These are phyloP conservation scores for Dinochytrium kinnereticum DNA, from an alignment of 371 early-diverging fungal species.

Conservation along the genomic window DNA sequence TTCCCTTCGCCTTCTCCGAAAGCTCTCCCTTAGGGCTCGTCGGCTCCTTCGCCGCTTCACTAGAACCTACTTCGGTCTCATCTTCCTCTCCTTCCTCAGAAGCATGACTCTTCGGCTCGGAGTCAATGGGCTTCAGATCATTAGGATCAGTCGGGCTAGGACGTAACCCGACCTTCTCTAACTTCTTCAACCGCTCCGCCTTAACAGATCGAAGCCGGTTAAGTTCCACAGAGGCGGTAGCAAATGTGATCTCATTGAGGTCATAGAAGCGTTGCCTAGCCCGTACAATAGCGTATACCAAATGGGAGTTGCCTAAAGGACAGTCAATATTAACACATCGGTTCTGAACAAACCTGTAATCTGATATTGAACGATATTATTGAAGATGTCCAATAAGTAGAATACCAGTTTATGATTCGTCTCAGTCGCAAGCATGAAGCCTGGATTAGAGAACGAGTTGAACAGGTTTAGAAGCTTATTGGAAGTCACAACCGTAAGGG, in stretches of 20 bases:
- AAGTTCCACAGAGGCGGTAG: constrained; percentile 64
- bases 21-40: constrained; percentile 22
- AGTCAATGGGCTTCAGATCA: not conserved
- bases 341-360: constrained; percentile 45
- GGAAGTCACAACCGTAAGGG: constrained; percentile 71
- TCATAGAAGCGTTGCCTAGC: constrained; percentile 68
- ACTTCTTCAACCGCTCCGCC: constrained; percentile 35
- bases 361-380: constrained; percentile 83
- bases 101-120: not conserved
- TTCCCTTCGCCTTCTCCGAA: constrained; percentile 71
- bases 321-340: not conserved
- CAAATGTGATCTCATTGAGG: constrained; percentile 66
- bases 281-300: constrained; percentile 80
- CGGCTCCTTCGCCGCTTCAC: not conserved
- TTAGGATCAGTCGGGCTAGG: constrained; percentile 5
- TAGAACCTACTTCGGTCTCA: not conserved
- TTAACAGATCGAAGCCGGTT: constrained; percentile 57
- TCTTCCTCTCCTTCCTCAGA: constrained; percentile 10
- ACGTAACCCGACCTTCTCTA: constrained; percentile 19
- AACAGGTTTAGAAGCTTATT: constrained; percentile 78
- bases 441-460: constrained; percentile 75
- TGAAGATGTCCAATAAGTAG: constrained; percentile 76
- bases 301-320: constrained; percentile 70
- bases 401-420: constrained; percentile 72
- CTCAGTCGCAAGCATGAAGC: constrained; percentile 79